Conservation (phyloP, 306 rosid species). For the Lithocarpus polystachyus region DNA sequence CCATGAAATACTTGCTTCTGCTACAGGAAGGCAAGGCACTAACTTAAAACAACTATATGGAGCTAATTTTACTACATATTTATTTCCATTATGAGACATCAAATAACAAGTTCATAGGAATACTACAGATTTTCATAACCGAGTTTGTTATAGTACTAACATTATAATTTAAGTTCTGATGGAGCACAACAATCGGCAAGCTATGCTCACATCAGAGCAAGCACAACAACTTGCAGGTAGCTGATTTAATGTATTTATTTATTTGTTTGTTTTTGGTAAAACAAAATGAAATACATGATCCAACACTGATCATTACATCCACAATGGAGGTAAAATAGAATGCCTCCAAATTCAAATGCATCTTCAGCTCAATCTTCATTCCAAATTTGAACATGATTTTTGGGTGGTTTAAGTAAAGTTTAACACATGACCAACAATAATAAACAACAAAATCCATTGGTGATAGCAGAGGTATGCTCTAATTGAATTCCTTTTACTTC, state of each 20-base stretch:
- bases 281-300: background rate
- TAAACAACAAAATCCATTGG: too few species aligned
- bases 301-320: background rate
- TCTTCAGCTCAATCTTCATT: background rate
- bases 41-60: background rate
- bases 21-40: constrained; percentile 48
- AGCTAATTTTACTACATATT: background rate
- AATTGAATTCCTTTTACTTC: constrained; percentile 6
- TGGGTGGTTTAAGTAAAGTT: background rate
- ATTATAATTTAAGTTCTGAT: constrained; percentile 23
- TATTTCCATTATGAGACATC: background rate
- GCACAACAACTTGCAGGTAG: constrained; percentile 54
- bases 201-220: constrained; percentile 58
- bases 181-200: constrained; percentile 47
- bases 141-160: background rate
- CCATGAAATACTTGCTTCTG: constrained; percentile 60
- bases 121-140: background rate
- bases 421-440: too few species aligned
- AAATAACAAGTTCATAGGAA: too few species aligned
- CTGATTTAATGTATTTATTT: background rate
- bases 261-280: background rate
- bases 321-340: background rate
- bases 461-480: background rate
- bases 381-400: background rate
- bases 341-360: background rate